phyloP scores from a whole-genome alignment of 352 stramenopile genomes.

The Phytophthora syringae region DNA sequence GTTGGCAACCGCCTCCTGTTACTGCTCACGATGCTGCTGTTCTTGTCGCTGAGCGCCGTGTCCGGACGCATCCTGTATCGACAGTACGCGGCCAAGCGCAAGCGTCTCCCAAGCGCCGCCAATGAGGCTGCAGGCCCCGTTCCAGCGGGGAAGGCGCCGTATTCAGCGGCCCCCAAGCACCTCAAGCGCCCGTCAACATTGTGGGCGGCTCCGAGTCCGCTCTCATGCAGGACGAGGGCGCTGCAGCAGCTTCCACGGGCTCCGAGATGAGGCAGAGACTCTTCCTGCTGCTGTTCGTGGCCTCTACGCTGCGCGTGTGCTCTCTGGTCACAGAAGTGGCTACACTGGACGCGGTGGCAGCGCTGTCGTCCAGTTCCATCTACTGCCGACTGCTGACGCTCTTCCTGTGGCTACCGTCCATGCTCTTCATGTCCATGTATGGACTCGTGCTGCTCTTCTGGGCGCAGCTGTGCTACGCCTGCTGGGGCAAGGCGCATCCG shows the following conservation, averaged over 20 bases:
- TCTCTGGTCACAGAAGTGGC: slow-evolving; percentile 68
- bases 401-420: slow-evolving; percentile 78
- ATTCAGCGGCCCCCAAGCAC: slow-evolving; percentile 21
- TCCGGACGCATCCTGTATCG: slow-evolving; percentile 60
- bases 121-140: slow-evolving; percentile 20
- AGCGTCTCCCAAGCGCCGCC: slow-evolving; percentile 16
- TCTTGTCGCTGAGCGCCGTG: slow-evolving; percentile 63
- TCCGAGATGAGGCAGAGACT: slow-evolving; percentile 80
- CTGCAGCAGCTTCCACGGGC: slow-evolving; percentile 65
- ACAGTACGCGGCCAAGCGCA: slow-evolving; percentile 47
- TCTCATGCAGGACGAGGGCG: slow-evolving; percentile 60
- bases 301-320: slow-evolving; percentile 62
- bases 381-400: slow-evolving; percentile 59
- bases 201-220: slow-evolving; percentile 43
- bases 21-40: slow-evolving; percentile 62
- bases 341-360: slow-evolving; percentile 50
- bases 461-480: slow-evolving; percentile 86
- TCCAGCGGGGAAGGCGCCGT: slow-evolving; percentile 26
- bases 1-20: slow-evolving; percentile 54
- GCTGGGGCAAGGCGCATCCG: slow-evolving; percentile 75
- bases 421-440: slow-evolving; percentile 89
- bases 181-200: slow-evolving; percentile 34
- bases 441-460: slow-evolving; percentile 86
- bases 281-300: slow-evolving; percentile 78
- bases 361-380: slow-evolving; percentile 49